Conservation (phyloP, 2,329 filamentous ascomycete species). For the Cercospora zeina region DNA sequence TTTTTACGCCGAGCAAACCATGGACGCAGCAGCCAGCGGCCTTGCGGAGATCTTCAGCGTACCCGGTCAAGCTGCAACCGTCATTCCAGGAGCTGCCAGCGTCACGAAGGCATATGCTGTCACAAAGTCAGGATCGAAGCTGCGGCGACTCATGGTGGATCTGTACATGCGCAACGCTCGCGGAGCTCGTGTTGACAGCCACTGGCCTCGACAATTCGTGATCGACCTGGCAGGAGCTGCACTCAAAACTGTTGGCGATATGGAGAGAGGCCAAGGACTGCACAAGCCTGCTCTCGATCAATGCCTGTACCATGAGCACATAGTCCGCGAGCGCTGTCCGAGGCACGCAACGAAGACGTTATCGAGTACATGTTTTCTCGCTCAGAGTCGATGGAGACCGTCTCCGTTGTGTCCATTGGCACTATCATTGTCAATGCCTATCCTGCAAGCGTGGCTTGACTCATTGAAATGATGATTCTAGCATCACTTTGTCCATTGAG, state of each 20-base stretch:
- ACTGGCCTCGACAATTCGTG: not conserved
- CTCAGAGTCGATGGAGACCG: too few relatives aligned
- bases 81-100: not conserved
- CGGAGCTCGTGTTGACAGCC: too few relatives aligned
- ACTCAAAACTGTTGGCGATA: not conserved
- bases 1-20: not conserved
- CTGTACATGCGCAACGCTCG: not conserved
- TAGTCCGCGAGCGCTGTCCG: not conserved
- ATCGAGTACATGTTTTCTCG: too few relatives aligned
- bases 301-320: not conserved
- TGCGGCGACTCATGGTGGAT: not conserved
- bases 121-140: not conserved
- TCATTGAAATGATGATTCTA: too few relatives aligned
- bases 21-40: not conserved
- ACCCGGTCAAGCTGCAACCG: not conserved
- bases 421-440: too few relatives aligned
- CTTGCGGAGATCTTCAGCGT: not conserved
- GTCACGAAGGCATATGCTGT: not conserved
- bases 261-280: not conserved
- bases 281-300: not conserved
- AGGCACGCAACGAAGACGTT: not conserved
- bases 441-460: too few relatives aligned
- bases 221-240: not conserved
- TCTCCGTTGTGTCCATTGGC: too few relatives aligned
- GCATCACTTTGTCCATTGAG: too few relatives aligned